Conservation (phyloP, 148 eudicot genomes). For the Nepenthes mirabilis region DNA sequence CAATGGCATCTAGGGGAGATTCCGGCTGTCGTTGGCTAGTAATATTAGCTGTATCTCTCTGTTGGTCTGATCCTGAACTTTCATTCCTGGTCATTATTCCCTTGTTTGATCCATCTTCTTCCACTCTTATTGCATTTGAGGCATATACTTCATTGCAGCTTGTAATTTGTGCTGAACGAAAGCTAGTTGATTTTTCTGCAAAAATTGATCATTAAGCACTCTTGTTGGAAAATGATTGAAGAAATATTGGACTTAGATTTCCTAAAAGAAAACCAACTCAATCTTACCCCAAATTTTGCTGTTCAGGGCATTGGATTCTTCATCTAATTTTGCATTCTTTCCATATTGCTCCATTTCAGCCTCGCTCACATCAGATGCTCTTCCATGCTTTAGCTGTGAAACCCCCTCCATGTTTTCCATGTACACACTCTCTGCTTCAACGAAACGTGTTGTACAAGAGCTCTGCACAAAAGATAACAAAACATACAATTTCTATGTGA, state of each 20-base stretch:
- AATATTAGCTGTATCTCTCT: conserved; percentile 2
- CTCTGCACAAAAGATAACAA: conserved; percentile 6
- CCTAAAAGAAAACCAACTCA: not conserved
- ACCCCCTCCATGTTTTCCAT: conserved; percentile 15
- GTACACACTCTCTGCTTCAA: conserved; percentile 10
- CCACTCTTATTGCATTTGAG: conserved; percentile 1
- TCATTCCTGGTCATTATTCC: conserved; percentile 18
- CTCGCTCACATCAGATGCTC: conserved; percentile 9
- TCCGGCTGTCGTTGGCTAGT: conserved; percentile 6
- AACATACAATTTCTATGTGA: conserved; percentile 1
- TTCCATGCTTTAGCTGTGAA: conserved; percentile 10
- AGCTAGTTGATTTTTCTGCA: conserved; percentile 3
- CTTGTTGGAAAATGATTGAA: conserved; percentile 2
- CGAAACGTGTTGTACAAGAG: conserved; percentile 7
- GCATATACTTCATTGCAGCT: no score
- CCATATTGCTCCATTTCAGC: conserved; percentile 6
- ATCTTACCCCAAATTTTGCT: not conserved
- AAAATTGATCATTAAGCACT: conserved; percentile 6
- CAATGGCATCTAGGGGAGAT: conserved; percentile 23
- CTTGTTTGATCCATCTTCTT: conserved; percentile 14
- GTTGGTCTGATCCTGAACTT: conserved; percentile 7
- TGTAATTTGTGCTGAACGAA: no score
- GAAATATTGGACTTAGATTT: conserved; percentile 2
- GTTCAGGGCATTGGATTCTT: not conserved
- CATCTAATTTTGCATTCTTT: conserved; percentile 4